Conservation (phyloP, 805 yeast species). For the Cephaloascus albidus region DNA sequence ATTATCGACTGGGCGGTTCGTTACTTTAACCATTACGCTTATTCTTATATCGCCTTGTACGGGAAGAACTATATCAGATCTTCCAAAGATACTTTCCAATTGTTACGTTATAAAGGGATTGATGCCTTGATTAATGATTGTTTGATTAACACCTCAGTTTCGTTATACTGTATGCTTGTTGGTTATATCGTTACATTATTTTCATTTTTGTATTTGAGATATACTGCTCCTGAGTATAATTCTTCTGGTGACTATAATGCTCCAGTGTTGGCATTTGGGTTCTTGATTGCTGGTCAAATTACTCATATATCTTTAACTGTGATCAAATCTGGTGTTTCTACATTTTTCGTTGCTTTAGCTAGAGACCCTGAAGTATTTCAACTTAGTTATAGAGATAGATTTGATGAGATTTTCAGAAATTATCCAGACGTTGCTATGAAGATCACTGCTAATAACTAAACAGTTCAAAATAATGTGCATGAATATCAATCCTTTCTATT, state of each 20-base stretch:
- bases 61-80: slow-evolving; percentile 71
- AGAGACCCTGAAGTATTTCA: slow-evolving; percentile 79
- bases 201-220: slow-evolving; percentile 55
- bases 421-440: slow-evolving; percentile 72
- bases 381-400: slow-evolving; percentile 57
- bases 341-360: slow-evolving; percentile 77
- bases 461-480: too few species aligned
- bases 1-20: slow-evolving; percentile 71
- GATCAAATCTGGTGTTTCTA: slow-evolving; percentile 72
- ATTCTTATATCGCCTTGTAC: slow-evolving; percentile 77
- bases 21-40: slow-evolving; percentile 87
- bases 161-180: slow-evolving; percentile 66
- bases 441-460: too few species aligned
- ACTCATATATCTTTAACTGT: slow-evolving; percentile 65
- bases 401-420: slow-evolving; percentile 51
- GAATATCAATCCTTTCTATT: too few species aligned
- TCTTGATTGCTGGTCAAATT: slow-evolving; percentile 68
- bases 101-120: slow-evolving; percentile 71
- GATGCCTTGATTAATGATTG: slow-evolving; percentile 82
- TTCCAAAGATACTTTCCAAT: slow-evolving; percentile 75
- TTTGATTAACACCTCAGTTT: slow-evolving; percentile 67
- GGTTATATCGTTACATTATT: slow-evolving; percentile 54
- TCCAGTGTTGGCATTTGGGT: slow-evolving; percentile 65
- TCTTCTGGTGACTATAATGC: slow-evolving; percentile 52
- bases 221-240: slow-evolving; percentile 63